Base-by-base conservation (phyloP, 495 filamentous ascomycete genomes). In the Podospora australis region DNA sequence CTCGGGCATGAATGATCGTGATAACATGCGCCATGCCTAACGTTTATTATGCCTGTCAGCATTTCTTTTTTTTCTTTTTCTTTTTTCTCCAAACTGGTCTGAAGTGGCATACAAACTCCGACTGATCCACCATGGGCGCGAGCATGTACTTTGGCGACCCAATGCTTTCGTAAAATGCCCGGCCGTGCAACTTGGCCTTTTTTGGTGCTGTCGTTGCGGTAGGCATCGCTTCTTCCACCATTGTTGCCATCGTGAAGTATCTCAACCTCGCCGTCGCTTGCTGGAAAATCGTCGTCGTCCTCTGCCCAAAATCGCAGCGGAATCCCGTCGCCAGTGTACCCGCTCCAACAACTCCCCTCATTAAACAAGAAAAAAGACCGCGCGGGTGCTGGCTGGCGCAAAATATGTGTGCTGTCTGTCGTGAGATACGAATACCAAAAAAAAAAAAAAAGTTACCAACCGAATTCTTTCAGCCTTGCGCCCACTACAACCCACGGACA, bases 81-180 rank as follows among this genome's bases (percentile, higher is more conserved):
- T 3, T 14, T 3, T 14, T 10, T 24, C 13, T 36, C 28, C 23
- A 13, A n/a, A n/a, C 26, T 44, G 19, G 1, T 16, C 19, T 21
- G 22, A 53, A 47, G 46, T 23, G 28, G 72, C 83, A 51, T 74
- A 96, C 91, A 70, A 96, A 95, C 71, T 98, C 94, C 3, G 89
- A 95, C 61, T 96, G 86, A 55, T 97, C 92, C 17, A 99, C 92
- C 92, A 99, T 99, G 25, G 92, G 92, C 26, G 92, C 92, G 22
- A 99, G 77, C 32, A 97, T 78, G 53, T 86, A 82, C 60, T 86
- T 94, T 0, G 92, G 92, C 47, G 83, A 88, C 10, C 94, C 92
- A 46, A 99, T 80, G 56, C 86, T 92, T 65, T 95, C 80, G 58
- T 96, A 98, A 65, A 98, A 96, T 26, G 84, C 83, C 16, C 94